Evolutionary conservation across 2,329 filamentous ascomycete genomes (phyloP).

Genomic region (Calonectria hawksworthii): DNA sequence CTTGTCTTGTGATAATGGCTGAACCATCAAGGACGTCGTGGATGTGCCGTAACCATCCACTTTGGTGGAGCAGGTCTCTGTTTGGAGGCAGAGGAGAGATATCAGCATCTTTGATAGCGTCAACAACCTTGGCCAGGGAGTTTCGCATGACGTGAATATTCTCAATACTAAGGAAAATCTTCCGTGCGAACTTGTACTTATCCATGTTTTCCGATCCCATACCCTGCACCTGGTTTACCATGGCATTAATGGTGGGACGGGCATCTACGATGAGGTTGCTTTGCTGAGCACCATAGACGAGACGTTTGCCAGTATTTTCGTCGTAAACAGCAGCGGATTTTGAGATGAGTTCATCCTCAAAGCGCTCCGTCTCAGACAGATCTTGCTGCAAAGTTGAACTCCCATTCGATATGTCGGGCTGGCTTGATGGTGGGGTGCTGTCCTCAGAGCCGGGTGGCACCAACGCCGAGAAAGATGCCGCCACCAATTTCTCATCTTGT

Average conservation of each 20-base stretch:
- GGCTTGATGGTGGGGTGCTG: slow-evolving; percentile 58
- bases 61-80: slow-evolving; percentile 83
- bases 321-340: slow-evolving; percentile 61
- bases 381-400: slow-evolving; percentile 59
- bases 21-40: slow-evolving; percentile 86
- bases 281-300: slow-evolving; percentile 92
- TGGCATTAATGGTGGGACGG: slow-evolving; percentile 91
- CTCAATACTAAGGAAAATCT: slow-evolving; percentile 94
- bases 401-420: slow-evolving; percentile 61
- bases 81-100: slow-evolving; percentile 86
- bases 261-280: slow-evolving; percentile 97
- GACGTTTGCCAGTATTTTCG: slow-evolving; percentile 71
- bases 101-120: slow-evolving; percentile 93
- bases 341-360: slow-evolving; percentile 77
- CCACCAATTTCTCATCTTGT: slow-evolving; percentile 94
- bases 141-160: slow-evolving; percentile 99
- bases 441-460: slow-evolving; percentile 52
- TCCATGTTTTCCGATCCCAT: slow-evolving; percentile 98
- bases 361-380: slow-evolving; percentile 72
- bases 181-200: slow-evolving; percentile 91
- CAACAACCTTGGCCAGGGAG: slow-evolving; percentile 88
- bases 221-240: slow-evolving; percentile 93
- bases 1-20: slow-evolving; percentile 85
- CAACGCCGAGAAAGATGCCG: slow-evolving; percentile 82
- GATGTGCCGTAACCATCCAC: slow-evolving; percentile 93